Evolutionary conservation across 805 yeast genomes (phyloP).

Genomic region (Wickerhamomyces pijperi): DNA sequence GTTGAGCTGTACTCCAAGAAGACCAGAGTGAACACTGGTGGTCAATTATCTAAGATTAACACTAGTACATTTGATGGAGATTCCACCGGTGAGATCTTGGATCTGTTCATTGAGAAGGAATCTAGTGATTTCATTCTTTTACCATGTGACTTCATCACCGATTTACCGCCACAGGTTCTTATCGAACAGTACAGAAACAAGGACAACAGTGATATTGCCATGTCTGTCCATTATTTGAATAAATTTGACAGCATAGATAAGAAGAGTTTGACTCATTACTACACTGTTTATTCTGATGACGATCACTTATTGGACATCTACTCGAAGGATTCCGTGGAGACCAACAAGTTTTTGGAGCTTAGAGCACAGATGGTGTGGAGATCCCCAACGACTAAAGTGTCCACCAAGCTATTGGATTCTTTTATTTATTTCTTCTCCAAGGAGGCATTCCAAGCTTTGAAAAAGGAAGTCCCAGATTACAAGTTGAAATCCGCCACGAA

Average conservation of each 20-base stretch:
- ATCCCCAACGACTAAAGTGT: constrained; percentile 66
- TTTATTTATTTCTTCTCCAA: constrained; percentile 56
- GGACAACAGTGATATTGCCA: constrained; percentile 55
- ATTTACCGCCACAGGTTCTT: constrained; percentile 80
- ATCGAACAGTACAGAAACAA: constrained; percentile 75
- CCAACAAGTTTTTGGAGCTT: constrained; percentile 59
- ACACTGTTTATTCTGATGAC: constrained; percentile 51
- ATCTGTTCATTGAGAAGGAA: constrained; percentile 32
- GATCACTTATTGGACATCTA: constrained; percentile 58
- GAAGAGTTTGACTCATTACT: constrained; percentile 56
- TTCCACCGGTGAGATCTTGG: constrained; percentile 53
- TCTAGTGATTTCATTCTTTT: constrained; percentile 58
- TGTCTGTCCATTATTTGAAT: constrained; percentile 70
- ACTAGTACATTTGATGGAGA: constrained; percentile 34
- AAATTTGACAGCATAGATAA: constrained; percentile 68
- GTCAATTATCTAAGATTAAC: constrained; percentile 24
- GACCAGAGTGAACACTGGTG: constrained; percentile 24
- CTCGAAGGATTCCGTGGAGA: constrained; percentile 56
- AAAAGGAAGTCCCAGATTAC: constrained; percentile 19
- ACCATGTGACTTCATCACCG: constrained; percentile 92
- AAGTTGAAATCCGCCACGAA: constrained; percentile 42
- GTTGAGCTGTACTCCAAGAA: constrained; percentile 32
- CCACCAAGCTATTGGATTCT: constrained; percentile 66
- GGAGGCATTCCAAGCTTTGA: constrained; percentile 41
- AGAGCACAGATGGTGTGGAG: constrained; percentile 88